phyloP scores from a whole-genome alignment of 208 protist genomes.

The Trypanosoma platydactyli region DNA sequence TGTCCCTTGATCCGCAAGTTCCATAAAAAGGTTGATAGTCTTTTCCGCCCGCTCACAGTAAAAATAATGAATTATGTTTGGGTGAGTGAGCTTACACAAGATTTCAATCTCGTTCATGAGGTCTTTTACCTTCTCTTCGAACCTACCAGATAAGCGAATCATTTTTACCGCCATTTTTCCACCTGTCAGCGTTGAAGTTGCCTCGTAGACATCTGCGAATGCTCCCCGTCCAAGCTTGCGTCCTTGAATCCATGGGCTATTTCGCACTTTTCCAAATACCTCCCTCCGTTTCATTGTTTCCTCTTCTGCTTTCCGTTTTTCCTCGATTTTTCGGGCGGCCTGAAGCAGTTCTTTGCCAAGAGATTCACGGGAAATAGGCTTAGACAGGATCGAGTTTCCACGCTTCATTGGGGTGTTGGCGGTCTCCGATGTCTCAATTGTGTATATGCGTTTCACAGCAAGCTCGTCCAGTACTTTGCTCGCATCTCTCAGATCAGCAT shows the following conservation, averaged over 20 bases:
- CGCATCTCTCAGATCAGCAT: conserved; percentile 39
- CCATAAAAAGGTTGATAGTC: conserved; percentile 83
- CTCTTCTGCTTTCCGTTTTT: conserved; percentile 52
- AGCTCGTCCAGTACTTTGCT: conserved; percentile 52
- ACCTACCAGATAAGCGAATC: conserved; percentile 57
- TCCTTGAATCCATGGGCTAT: conserved; percentile 66
- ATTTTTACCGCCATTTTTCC: conserved; percentile 87
- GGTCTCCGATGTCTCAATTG: conserved; percentile 54
- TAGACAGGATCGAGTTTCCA: conserved; percentile 48
- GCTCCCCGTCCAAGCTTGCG: conserved; percentile 60
- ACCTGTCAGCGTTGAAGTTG: conserved; percentile 64
- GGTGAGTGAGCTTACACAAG: conserved; percentile 61
- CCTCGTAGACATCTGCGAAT: conserved; percentile 74
- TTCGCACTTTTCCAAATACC: conserved; percentile 57
- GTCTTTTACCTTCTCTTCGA: conserved; percentile 58
- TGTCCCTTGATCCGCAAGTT: conserved; percentile 63
- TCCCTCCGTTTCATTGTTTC: conserved; percentile 48
- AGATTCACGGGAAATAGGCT: conserved; percentile 39
- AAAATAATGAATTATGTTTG: conserved; percentile 83
- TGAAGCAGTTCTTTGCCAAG: conserved; percentile 41
- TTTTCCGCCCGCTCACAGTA: conserved; percentile 64
- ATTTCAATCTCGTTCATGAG: conserved; percentile 80
- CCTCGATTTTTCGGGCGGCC: conserved; percentile 36
- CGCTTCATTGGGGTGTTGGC: conserved; percentile 32
- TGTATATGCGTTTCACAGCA: conserved; percentile 53